These are phyloP conservation scores for Tulasnella sp. DNA, from an alignment of 768 basidiomycete species.

Conservation along the genomic window DNA sequence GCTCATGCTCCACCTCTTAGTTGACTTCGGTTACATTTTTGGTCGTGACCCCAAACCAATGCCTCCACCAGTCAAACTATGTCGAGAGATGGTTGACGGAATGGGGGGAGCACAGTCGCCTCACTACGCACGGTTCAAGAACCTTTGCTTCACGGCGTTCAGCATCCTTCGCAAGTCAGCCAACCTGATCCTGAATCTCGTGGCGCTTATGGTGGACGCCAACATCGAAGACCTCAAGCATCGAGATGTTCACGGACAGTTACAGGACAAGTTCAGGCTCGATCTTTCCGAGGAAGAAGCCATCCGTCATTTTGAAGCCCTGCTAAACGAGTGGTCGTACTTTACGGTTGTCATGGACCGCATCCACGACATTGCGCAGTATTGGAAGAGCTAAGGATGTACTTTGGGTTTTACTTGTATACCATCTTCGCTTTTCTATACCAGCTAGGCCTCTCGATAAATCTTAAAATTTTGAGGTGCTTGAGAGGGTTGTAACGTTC, in stretches of 20 bases:
- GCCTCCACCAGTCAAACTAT: constrained; percentile 96
- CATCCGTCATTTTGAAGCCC: constrained; percentile 90
- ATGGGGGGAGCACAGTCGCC: constrained; percentile 96
- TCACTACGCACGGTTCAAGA: constrained; percentile 96
- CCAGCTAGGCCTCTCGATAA: background rate
- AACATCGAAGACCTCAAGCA: constrained; percentile 97
- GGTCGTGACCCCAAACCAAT: constrained; percentile 97
- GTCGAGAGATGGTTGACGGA: constrained; percentile 99
- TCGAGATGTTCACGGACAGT: constrained; percentile 78
- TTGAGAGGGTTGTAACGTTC: too few species aligned
- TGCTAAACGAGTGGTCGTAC: constrained; percentile 93
- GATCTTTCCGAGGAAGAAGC: constrained; percentile 96
- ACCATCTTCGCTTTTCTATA: background rate
- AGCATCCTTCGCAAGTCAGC: constrained; percentile 93
- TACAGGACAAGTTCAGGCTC: constrained; percentile 94
- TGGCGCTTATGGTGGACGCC: constrained; percentile 95
- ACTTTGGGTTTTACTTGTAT: background rate
- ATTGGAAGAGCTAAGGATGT: constrained; percentile 35
- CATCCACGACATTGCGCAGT: constrained; percentile 87
- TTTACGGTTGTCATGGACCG: constrained; percentile 89
- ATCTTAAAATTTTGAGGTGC: too few species aligned
- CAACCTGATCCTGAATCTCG: constrained; percentile 93
- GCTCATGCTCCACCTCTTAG: constrained; percentile 40
- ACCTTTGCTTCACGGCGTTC: constrained; percentile 96
- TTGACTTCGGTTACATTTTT: constrained; percentile 97